A percentile compares a stretch with the other conserved stretches of the same genome.
These are phyloP conservation scores for Sechiopsis laciniata DNA, from an alignment of 306 rosid genomes.

Conservation along the genomic window DNA sequence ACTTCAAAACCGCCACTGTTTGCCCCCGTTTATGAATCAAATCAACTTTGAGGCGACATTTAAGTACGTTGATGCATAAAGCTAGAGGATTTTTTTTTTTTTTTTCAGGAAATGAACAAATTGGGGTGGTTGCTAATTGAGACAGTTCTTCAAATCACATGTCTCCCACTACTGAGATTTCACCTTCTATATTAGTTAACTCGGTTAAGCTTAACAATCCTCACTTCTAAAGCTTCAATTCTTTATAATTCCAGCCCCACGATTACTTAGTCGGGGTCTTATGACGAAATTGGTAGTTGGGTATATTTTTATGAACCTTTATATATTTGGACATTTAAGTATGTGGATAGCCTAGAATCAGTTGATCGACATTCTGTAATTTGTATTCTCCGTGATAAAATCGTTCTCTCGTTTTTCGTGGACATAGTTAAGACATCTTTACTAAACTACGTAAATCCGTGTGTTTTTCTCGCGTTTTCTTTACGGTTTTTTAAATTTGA, in stretches of 20 bases:
- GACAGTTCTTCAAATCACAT: not conserved
- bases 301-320: no score
- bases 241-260: not conserved
- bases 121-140: not conserved
- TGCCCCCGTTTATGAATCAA: not conserved
- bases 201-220: slow-evolving; percentile 1
- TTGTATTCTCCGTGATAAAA: no score
- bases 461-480: no score
- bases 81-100: not conserved
- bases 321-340: no score
- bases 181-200: not conserved
- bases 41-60: not conserved
- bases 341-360: no score
- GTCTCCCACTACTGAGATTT: not conserved
- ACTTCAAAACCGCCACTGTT: not conserved
- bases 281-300: no score
- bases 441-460: no score
- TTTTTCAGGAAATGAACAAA: not conserved
- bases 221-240: not conserved
- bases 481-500: no score
- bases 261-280: no score
- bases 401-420: no score
- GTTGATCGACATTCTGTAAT: no score
- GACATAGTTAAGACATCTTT: no score
- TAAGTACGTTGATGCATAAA: not conserved